phyloP scores from a whole-genome alignment of 805 yeast species.

The Saitoella complicata region DNA sequence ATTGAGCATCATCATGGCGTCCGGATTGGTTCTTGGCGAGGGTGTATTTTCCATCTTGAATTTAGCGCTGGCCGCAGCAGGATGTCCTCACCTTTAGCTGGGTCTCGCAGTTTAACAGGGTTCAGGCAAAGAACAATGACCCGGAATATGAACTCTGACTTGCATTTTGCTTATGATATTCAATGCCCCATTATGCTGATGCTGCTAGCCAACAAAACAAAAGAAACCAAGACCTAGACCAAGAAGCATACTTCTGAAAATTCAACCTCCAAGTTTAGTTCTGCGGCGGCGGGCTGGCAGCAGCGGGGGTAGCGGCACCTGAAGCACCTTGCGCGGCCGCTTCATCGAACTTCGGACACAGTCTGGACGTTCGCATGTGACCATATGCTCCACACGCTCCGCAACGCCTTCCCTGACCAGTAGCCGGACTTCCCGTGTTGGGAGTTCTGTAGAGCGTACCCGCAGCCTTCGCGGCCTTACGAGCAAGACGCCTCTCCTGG shows the following conservation, averaged over 20 bases:
- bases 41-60: no score
- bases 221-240: not conserved
- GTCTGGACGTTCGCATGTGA: slow-evolving; percentile 78
- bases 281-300: not conserved
- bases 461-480: slow-evolving; percentile 33
- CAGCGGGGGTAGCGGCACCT: slow-evolving; percentile 10
- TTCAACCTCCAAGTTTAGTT: not conserved
- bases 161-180: no score
- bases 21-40: no score
- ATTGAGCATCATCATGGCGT: no score
- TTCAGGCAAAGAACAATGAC: no score
- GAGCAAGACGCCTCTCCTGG: slow-evolving; percentile 45
- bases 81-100: no score
- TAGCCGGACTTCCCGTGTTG: slow-evolving; percentile 33
- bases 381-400: slow-evolving; percentile 93
- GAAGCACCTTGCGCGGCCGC: slow-evolving; percentile 17
- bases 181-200: no score
- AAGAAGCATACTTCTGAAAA: not conserved
- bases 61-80: no score
- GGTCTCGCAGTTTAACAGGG: no score
- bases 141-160: no score
- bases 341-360: slow-evolving; percentile 76
- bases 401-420: slow-evolving; percentile 46
- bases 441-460: slow-evolving; percentile 1
- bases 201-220: not conserved